Conservation (phyloP, 176 grass and related monocot species). For the Zizania latifolia region DNA sequence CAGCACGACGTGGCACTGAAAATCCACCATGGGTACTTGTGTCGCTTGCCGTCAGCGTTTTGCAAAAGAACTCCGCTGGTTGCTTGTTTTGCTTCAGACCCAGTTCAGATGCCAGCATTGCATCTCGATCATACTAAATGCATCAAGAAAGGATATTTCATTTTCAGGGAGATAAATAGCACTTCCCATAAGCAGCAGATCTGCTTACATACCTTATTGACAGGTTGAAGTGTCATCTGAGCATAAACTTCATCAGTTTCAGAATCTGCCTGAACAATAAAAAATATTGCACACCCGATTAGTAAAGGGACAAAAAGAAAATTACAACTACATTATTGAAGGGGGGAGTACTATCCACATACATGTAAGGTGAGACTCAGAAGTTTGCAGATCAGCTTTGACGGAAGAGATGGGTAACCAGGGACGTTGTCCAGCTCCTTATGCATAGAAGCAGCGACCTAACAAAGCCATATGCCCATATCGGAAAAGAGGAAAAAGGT, state of each 20-base stretch:
- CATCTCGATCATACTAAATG: slow-evolving; percentile 86
- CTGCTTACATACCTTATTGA: slow-evolving; percentile 67
- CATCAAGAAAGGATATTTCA: slow-evolving; percentile 23
- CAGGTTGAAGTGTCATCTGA: slow-evolving; percentile 98
- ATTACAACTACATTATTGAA: background rate
- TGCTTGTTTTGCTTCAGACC: slow-evolving; percentile 98
- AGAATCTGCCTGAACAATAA: slow-evolving; percentile 64
- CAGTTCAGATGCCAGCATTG: slow-evolving; percentile 87
- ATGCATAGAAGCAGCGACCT: slow-evolving; percentile 98
- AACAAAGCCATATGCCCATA: background rate
- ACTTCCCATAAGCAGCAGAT: background rate
- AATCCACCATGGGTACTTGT: slow-evolving; percentile 97
- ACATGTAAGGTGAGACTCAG: slow-evolving; percentile 86
- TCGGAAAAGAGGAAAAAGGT: background rate
- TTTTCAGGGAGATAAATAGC: background rate
- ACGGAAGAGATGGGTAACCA: slow-evolving; percentile 83
- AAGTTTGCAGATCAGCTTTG: slow-evolving; percentile 92
- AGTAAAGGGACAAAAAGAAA: background rate
- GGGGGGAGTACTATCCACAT: background rate
- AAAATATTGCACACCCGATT: background rate
- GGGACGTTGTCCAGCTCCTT: slow-evolving; percentile 79
- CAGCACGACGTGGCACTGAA: slow-evolving; percentile 90
- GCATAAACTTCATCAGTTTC: slow-evolving; percentile 99
- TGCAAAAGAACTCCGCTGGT: slow-evolving; percentile 91
- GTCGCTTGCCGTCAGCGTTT: slow-evolving; percentile 89